phyloP scores from a whole-genome alignment of 768 basidiomycete genomes.

The Cyclocybe cylindracea region DNA sequence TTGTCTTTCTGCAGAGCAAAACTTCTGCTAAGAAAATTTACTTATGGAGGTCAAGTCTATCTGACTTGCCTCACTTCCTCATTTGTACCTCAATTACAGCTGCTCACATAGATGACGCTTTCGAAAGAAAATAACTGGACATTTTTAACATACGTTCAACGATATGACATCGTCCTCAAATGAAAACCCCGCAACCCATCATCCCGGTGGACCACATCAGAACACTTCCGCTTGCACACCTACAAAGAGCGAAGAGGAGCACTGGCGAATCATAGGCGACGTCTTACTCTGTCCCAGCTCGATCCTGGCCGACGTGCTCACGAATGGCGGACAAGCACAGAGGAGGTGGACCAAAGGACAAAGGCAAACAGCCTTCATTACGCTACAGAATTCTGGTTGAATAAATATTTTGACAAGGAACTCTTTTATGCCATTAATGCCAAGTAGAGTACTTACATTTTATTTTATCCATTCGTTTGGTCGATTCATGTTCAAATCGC shows the following conservation, averaged over 20 bases:
- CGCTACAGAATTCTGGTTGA: slow-evolving; percentile 25
- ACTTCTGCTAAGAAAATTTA: too few species aligned
- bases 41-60: too few species aligned
- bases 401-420: slow-evolving; percentile 35
- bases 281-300: slow-evolving; percentile 22
- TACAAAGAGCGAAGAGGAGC: slow-evolving; percentile 16
- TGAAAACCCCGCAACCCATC: too few species aligned
- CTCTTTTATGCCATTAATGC: slow-evolving; percentile 13
- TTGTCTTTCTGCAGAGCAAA: too few species aligned
- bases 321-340: slow-evolving; percentile 23
- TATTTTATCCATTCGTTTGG: not conserved
- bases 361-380: slow-evolving; percentile 21
- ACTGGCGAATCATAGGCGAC: slow-evolving; percentile 19
- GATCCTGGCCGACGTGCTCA: slow-evolving; percentile 25
- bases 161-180: too few species aligned
- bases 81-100: too few species aligned
- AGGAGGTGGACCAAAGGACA: slow-evolving; percentile 21
- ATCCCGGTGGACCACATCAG: slow-evolving; percentile 17
- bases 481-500: too few species aligned
- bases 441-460: too few species aligned
- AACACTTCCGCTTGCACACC: slow-evolving; percentile 16
- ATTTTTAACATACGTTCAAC: too few species aligned
- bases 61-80: too few species aligned
- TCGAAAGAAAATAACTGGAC: too few species aligned
- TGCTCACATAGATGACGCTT: too few species aligned